phyloP scores from a whole-genome alignment of 2,329 filamentous ascomycete species.

The Alternaria ventricosa region DNA sequence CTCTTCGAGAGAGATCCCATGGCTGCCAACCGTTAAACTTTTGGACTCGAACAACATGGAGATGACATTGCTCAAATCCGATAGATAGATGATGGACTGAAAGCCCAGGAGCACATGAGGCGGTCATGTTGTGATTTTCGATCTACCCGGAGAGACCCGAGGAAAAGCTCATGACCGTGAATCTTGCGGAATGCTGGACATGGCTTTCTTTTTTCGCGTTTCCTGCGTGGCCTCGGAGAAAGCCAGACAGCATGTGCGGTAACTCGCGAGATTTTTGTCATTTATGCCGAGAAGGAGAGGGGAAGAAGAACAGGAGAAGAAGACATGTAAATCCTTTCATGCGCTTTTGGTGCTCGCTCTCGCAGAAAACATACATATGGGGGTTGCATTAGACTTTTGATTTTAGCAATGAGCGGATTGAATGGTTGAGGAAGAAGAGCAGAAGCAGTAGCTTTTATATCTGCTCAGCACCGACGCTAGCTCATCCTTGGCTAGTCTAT shows the following conservation, averaged over 20 bases:
- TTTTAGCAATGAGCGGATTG: neutral
- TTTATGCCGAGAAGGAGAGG: neutral
- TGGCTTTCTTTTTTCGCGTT: too few species aligned
- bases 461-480: accelerated
- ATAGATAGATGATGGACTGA: accelerated
- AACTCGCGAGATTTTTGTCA: too few species aligned
- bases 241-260: neutral
- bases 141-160: neutral
- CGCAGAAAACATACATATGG: neutral
- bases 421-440: neutral
- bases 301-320: neutral
- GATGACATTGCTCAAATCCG: neutral
- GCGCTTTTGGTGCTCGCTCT: neutral
- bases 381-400: too few species aligned
- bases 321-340: neutral
- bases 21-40: too few species aligned
- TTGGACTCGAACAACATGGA: neutral
- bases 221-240: neutral
- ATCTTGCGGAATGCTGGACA: neutral
- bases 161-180: too few species aligned
- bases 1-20: too few species aligned
- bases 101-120: neutral
- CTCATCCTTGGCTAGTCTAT: too few species aligned
- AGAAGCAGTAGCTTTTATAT: too few species aligned
- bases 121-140: neutral